Evolutionary conservation across 495 filamentous ascomycete species (phyloP).

Genomic region (Bacidia gigantensis): DNA sequence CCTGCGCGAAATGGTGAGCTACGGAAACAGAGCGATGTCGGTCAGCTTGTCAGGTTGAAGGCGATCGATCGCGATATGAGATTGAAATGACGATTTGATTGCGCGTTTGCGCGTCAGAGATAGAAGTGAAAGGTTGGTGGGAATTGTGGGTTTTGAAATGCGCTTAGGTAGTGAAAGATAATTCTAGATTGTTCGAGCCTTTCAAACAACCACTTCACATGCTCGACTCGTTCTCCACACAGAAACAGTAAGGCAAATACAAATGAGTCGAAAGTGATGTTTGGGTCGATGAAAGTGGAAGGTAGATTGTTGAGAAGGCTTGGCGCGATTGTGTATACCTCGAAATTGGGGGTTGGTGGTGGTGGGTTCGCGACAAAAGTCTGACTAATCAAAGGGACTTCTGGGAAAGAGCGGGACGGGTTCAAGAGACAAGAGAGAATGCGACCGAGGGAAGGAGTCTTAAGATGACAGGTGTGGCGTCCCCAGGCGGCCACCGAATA

Average conservation of each 20-base stretch:
- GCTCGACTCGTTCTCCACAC: too few species aligned
- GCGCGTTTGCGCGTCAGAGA: too few species aligned
- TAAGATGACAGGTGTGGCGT: not conserved
- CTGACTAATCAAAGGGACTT: slow-evolving; percentile 13
- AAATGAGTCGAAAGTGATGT: slow-evolving; percentile 8
- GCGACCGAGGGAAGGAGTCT: not conserved
- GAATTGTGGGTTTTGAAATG: too few species aligned
- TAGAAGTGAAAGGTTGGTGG: too few species aligned
- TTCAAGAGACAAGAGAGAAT: not conserved
- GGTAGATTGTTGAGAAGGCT: slow-evolving; percentile 4
- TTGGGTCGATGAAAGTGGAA: not conserved
- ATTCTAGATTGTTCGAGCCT: too few species aligned
- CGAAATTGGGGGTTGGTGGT: not conserved
- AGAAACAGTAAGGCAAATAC: not conserved
- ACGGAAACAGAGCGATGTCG: too few species aligned
- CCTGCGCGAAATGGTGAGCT: not conserved
- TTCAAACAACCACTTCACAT: too few species aligned
- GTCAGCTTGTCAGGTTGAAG: too few species aligned
- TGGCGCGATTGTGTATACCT: slow-evolving; percentile 14
- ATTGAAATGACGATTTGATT: not conserved
- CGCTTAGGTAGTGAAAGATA: too few species aligned
- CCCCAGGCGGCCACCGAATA: too few species aligned
- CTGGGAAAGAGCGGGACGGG: not conserved
- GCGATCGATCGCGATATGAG: not conserved
- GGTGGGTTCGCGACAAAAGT: slow-evolving; percentile 2